These are phyloP conservation scores for Amanita pallidorosea DNA, from an alignment of 768 basidiomycete species.

Conservation along the genomic window DNA sequence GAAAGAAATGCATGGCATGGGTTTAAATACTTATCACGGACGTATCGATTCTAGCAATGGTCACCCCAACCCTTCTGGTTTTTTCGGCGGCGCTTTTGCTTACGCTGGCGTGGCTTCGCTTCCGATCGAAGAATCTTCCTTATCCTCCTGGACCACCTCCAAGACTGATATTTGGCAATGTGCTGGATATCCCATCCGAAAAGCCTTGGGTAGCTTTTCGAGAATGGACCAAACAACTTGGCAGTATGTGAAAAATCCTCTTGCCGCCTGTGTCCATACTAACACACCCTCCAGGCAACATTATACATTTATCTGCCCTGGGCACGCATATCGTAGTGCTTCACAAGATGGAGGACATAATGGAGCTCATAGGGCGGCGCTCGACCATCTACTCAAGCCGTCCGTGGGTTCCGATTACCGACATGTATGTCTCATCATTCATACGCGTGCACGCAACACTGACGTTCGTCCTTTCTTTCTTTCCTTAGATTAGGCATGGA, in stretches of 20 bases:
- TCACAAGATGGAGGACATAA: not conserved
- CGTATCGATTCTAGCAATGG: too few species aligned
- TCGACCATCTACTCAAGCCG: not conserved
- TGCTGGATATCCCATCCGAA: constrained; percentile 1
- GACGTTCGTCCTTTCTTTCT: too few species aligned
- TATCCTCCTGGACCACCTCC: constrained; percentile 4
- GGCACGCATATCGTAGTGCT: not conserved
- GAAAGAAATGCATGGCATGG: too few species aligned
- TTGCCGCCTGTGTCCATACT: too few species aligned
- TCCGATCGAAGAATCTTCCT: not conserved
- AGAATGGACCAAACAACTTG: not conserved
- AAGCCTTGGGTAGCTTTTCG: not conserved
- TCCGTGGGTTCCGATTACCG: not conserved
- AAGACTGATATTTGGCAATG: not conserved
- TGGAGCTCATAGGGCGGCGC: not conserved
- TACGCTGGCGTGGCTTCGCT: too few species aligned
- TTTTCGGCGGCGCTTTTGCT: too few species aligned
- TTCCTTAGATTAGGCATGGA: not conserved
- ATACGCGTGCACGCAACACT: not conserved
- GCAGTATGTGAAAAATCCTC: not conserved
- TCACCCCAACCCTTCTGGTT: too few species aligned
- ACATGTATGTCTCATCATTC: not conserved
- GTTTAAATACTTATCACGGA: too few species aligned
- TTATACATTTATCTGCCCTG: not conserved
- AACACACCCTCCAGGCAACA: not conserved